Conservation (phyloP, 2,329 filamentous ascomycete genomes). For the Pyricularia sp. region DNA sequence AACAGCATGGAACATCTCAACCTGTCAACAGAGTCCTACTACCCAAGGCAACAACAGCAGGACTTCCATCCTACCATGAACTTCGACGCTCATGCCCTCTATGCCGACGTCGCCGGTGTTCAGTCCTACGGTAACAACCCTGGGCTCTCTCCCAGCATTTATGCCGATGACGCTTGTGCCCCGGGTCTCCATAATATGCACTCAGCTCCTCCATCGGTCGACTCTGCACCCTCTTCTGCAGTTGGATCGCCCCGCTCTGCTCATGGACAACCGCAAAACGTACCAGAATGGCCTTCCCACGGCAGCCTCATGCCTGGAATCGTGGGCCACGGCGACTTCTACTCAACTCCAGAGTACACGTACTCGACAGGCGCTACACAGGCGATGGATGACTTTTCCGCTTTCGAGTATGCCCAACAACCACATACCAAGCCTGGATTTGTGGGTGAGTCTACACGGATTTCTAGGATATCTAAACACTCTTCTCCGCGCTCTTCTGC, state of each 20-base stretch:
- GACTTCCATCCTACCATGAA: constrained; percentile 23
- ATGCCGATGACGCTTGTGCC: constrained; percentile 29
- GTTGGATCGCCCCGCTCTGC: constrained; percentile 55
- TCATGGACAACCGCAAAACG: constrained; percentile 41
- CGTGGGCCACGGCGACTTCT: constrained; percentile 42
- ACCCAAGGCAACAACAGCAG: constrained; percentile 4
- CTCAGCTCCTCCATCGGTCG: constrained; percentile 46
- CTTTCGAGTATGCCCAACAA: constrained; percentile 31
- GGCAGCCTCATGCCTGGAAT: constrained; percentile 51
- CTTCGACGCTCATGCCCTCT: constrained; percentile 33
- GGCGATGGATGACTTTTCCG: constrained; percentile 36
- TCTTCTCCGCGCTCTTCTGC: constrained; percentile 11
- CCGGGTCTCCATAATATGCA: constrained; percentile 30
- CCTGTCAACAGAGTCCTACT: constrained; percentile 10
- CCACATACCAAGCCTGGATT: constrained; percentile 32
- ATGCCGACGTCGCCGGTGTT: constrained; percentile 30
- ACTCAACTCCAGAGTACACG: constrained; percentile 39
- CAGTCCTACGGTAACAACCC: constrained; percentile 9
- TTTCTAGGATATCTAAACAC: constrained; percentile 17
- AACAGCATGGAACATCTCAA: constrained; percentile 6
- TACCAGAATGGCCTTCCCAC: constrained; percentile 45
- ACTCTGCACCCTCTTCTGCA: constrained; percentile 52
- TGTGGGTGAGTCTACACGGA: constrained; percentile 40
- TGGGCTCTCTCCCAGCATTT: constrained; percentile 34
- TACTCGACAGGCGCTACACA: constrained; percentile 21